Evolutionary conservation across 495 filamentous ascomycete species (phyloP), one percentile per base, ranked within the genome.

Genomic region (Podospora bellae-mahoneyi): DNA sequence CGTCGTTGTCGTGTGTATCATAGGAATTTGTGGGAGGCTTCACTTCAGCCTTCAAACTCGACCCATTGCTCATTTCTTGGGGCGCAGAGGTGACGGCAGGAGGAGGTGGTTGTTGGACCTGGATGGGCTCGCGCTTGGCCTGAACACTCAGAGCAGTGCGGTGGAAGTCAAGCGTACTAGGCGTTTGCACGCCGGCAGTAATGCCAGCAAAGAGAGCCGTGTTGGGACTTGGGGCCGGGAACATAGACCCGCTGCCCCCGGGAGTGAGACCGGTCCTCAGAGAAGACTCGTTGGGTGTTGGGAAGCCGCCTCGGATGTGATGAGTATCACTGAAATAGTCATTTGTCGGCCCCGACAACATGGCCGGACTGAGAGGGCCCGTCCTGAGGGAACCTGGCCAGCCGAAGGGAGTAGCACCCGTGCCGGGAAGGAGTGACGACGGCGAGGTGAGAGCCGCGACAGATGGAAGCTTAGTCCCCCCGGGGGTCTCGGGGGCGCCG

Each of bases 211-310:
- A 90, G 30, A 97, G 75, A 30, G 91, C 88, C 76, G 92, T 91
- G 76, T 90, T 94, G 19, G 95, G 95, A 74, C 92, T 94, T 4
- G 93, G 91, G 34, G 89, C 91, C 34, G 94, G 92, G 83, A 99
- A 99, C 91, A 99, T 97, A 74, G 94, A 97, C 68, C 95, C 95
- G 74, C 94, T 93, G 56, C 95, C 95, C 63, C 95, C 95, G 19
- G 95, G 95, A 39, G 96, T 99, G 67, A 99, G 79, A 61, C 95
- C 95, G 19, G 92, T 95, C 56, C 95, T 87, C 19, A 99, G 83
- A 2, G 92, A 96, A 0, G 94, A 97, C 80, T 99, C 95, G 87
- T 98, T 97, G 3, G 95, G 96, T 2, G 95, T 98, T n/a, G 90
- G 90, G 76, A 98, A 96, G 39, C 90, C 86, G 62, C 91, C 89